A percentile compares a stretch with the other conserved stretches of the same genome.
phyloP scores from a whole-genome alignment of 2,329 filamentous ascomycete species.

The Monosporascus ibericus region DNA sequence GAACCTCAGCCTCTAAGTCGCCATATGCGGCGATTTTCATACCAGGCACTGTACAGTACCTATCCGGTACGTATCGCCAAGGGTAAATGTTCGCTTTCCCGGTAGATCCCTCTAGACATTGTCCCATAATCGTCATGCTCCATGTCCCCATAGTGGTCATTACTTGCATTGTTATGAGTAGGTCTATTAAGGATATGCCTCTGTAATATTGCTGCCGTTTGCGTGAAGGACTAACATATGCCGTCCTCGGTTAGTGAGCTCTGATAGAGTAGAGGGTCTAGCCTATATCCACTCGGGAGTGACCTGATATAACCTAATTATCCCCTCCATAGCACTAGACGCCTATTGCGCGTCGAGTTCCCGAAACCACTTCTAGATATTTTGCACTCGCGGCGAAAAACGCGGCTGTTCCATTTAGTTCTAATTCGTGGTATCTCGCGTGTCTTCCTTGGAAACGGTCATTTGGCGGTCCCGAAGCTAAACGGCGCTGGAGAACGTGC shows the following conservation, averaged over 20 bases:
- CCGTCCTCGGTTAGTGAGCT: slow-evolving; percentile 8
- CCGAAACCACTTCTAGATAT: background rate
- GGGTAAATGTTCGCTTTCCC: slow-evolving; percentile 11
- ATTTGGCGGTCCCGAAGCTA: background rate
- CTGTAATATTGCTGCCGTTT: slow-evolving; percentile 17
- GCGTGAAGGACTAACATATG: slow-evolving; percentile 12
- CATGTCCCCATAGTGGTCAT: slow-evolving; percentile 18
- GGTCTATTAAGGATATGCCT: slow-evolving; percentile 15
- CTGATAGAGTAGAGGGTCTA: background rate
- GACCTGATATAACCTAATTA: slow-evolving; percentile 1
- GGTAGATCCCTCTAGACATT: slow-evolving; percentile 18
- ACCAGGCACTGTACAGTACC: slow-evolving; percentile 14
- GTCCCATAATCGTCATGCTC: slow-evolving; percentile 20
- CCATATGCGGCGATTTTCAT: background rate
- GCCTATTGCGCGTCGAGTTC: background rate
- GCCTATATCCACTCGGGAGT: background rate
- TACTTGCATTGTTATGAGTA: slow-evolving; percentile 14
- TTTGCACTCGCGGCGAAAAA: background rate
- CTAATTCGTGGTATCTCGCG: background rate
- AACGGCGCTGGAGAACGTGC: background rate
- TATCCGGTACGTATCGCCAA: slow-evolving; percentile 13
- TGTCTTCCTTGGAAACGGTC: background rate
- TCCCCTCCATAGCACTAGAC: background rate
- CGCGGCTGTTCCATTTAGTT: background rate
- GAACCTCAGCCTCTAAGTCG: background rate